Percentiles rank a stretch among this genome's conserved stretches.
phyloP scores from a whole-genome alignment of 1,284 basidiomycete species.

The Ceratobasidium sp. region DNA sequence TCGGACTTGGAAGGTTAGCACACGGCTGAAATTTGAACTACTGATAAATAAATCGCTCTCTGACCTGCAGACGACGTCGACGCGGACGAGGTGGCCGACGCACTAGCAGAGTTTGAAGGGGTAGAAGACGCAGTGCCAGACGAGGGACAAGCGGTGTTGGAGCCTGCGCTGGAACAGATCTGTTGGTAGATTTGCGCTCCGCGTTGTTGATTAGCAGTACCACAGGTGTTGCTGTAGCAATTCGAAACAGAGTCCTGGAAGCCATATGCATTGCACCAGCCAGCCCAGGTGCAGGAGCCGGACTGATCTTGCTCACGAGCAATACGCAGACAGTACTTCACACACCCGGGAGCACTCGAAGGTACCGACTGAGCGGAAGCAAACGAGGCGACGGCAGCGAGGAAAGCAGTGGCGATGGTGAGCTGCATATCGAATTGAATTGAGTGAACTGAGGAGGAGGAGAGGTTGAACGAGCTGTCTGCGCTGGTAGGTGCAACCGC shows the following conservation, averaged over 20 bases:
- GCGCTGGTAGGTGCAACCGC: not conserved
- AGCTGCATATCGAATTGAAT: constrained; percentile 15
- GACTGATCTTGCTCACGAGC: constrained; percentile 27
- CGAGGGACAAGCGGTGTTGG: constrained; percentile 33
- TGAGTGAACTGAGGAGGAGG: not conserved
- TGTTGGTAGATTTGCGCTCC: constrained; percentile 36
- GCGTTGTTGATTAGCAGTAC: constrained; percentile 24
- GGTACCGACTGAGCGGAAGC: constrained; percentile 28
- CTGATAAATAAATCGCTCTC: not conserved
- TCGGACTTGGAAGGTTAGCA: constrained; percentile 12
- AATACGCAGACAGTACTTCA: constrained; percentile 43
- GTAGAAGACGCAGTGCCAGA: constrained; percentile 8
- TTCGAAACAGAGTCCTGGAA: constrained; percentile 40
- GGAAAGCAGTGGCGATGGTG: constrained; percentile 16
- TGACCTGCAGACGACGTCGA: constrained; percentile 15
- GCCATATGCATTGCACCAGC: constrained; percentile 20
- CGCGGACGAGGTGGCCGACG: not conserved
- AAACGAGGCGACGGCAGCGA: constrained; percentile 30
- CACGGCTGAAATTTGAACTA: not conserved
- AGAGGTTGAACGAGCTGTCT: constrained; percentile 34
- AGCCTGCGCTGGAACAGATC: constrained; percentile 37
- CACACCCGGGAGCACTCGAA: constrained; percentile 27
- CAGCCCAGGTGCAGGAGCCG: constrained; percentile 36
- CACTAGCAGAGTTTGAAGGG: not conserved
- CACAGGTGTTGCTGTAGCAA: constrained; percentile 32